These are phyloP conservation scores for Aquilaria agallochum DNA, from an alignment of 441 rosid species.

Conservation along the genomic window DNA sequence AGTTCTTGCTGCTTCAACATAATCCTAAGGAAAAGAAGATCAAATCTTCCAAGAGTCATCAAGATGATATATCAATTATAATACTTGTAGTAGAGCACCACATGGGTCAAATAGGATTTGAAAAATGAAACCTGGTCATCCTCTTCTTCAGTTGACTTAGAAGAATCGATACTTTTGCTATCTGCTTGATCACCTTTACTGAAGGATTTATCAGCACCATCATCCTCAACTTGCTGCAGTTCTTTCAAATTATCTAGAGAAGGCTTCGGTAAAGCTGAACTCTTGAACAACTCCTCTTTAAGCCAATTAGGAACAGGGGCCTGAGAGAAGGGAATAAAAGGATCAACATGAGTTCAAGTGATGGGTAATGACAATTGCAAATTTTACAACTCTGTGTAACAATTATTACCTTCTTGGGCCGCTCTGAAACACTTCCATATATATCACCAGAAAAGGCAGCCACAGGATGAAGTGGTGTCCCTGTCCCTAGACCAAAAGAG, in stretches of 20 bases:
- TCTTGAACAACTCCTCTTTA: conserved; percentile 86
- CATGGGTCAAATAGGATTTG: conserved; percentile 4
- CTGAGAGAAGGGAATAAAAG: conserved; percentile 32
- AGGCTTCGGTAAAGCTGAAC: conserved; percentile 56
- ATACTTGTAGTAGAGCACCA: conserved; percentile 6
- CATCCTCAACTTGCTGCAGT: conserved; percentile 57
- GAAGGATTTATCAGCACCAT: conserved; percentile 46
- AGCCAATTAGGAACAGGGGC: conserved; percentile 97
- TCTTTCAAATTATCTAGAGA: conserved; percentile 47
- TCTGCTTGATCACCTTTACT: conserved; percentile 52
- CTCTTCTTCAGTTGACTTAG: conserved; percentile 80
- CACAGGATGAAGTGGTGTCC: conserved; percentile 53
- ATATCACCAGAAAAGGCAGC: conserved; percentile 66
- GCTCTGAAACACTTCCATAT: conserved; percentile 65
- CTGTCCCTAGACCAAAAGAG: conserved; percentile 53
- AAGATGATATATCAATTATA: too few species aligned
- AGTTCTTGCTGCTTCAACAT: conserved; percentile 66
- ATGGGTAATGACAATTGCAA: background rate
- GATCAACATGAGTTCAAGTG: conserved; percentile 16
- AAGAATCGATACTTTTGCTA: conserved; percentile 63
- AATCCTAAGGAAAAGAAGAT: conserved; percentile 53
- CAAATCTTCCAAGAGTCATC: background rate
- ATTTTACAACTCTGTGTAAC: conserved; percentile 15
- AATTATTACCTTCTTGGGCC: conserved; percentile 74
- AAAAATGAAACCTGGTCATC: conserved; percentile 73